A percentile compares a stretch with the other conserved stretches of the same genome.
phyloP scores from a whole-genome alignment of 768 basidiomycete genomes.

The Phlegmacium glaucopus region DNA sequence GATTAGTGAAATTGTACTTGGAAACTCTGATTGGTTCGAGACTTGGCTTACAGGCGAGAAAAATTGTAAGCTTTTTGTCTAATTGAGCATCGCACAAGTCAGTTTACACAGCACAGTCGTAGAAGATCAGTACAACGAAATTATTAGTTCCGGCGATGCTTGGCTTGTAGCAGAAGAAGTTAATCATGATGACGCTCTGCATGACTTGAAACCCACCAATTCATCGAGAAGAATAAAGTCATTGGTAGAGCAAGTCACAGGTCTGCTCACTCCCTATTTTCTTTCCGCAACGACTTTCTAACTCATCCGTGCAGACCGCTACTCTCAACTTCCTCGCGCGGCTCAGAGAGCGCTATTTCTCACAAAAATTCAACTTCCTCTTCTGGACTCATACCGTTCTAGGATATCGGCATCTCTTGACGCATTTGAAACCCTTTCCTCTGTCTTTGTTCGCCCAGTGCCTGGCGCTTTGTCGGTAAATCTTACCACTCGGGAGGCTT shows the following conservation, averaged over 20 bases:
- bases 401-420: conserved; percentile 85
- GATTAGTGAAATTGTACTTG: conserved; percentile 77
- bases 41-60: conserved; percentile 89
- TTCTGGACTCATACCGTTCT: conserved; percentile 71
- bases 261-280: conserved; percentile 34
- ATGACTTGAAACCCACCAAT: conserved; percentile 65
- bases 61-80: conserved; percentile 60
- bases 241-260: conserved; percentile 89
- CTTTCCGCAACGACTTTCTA: neutral
- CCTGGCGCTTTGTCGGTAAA: conserved; percentile 75
- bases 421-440: conserved; percentile 91
- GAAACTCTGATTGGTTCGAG: conserved; percentile 84
- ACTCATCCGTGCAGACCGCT: conserved; percentile 62
- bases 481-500: conserved; percentile 42
- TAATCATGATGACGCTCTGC: conserved; percentile 37
- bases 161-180: conserved; percentile 76
- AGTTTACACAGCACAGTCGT: conserved; percentile 52
- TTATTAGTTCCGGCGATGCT: conserved; percentile 77
- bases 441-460: conserved; percentile 83
- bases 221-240: conserved; percentile 83
- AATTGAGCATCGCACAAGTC: neutral
- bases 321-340: conserved; percentile 79
- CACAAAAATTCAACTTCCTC: conserved; percentile 77
- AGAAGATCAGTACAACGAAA: conserved; percentile 81
- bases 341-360: conserved; percentile 82